Percentiles rank a stretch among this genome's conserved stretches.
These are phyloP conservation scores for Kwoniella botswanensis DNA, from an alignment of 768 basidiomycete genomes.

Conservation along the genomic window DNA sequence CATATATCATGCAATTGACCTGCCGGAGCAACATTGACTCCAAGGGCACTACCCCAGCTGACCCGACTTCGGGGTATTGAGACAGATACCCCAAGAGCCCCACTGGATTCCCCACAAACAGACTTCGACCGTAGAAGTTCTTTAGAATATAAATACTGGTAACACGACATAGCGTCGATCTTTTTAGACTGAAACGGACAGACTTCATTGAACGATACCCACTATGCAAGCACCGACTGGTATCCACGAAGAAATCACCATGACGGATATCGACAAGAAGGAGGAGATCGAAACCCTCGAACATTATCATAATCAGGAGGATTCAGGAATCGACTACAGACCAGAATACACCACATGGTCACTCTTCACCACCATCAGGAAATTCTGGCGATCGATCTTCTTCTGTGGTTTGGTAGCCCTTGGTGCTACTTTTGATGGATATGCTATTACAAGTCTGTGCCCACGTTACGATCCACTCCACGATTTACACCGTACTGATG, in stretches of 20 bases:
- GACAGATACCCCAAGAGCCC: too few relatives aligned
- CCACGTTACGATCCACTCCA: neutral
- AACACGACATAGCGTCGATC: too few relatives aligned
- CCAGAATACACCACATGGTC: slow-evolving; percentile 3
- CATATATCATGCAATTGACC: too few relatives aligned
- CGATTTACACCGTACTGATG: neutral
- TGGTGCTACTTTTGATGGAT: slow-evolving; percentile 7
- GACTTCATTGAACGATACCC: too few relatives aligned
- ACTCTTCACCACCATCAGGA: neutral
- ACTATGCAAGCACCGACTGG: neutral
- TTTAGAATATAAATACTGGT: too few relatives aligned
- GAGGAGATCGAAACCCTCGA: neutral
- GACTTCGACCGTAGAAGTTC: too few relatives aligned
- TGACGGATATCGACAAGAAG: neutral
- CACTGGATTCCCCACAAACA: too few relatives aligned
- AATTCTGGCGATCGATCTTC: slow-evolving; percentile 3
- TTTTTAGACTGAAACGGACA: too few relatives aligned
- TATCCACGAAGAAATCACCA: neutral
- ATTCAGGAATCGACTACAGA: neutral
- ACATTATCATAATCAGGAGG: too few relatives aligned
- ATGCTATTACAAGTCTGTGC: neutral
- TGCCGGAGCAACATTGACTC: too few relatives aligned
- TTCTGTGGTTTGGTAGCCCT: neutral
- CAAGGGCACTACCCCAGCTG: too few relatives aligned
- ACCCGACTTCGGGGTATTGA: too few relatives aligned